Base-by-base conservation (phyloP, 164 flowering plant species). In the Piper longum region DNA sequence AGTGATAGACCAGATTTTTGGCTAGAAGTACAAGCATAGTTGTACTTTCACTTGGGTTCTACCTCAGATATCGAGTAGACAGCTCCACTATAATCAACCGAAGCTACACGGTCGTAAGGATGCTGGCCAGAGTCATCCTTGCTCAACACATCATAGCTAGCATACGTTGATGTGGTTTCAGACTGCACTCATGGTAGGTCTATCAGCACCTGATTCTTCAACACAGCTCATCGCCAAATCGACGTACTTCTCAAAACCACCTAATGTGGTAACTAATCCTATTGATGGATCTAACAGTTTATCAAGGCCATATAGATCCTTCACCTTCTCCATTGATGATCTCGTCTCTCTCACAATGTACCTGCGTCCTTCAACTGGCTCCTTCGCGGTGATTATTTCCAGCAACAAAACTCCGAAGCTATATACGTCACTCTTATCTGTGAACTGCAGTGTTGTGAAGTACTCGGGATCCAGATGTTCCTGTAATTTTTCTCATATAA, bases 401-500 rank as follows among this genome's bases (percentile, higher is more conserved):
- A 92, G 85, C 98, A 92, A 83, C 0, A 92, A 92, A 26, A 92
- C 89, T 13, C 98, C 98, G 64, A 83, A 91, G 67, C 95, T 85
- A 76, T 87, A 91, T 3, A 89, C 96, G 41, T 88, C 98, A 41
- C 96, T 66, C 36, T 26, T 26, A 26, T 26, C 36, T 26, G 36
- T 26, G 36, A 26, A 26, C 36, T 26, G 36, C 36, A 87, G 93
- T 13, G 87, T 91, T 90, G 84, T 82, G 79, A 87, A 91, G 64
- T 91, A 91, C 69, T 91, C 98, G n/a, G 98, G 98, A 77, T 91
- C 96, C 52, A 91, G 70, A 76, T 91, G 89, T 52, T 96, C 98
- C 98, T 91, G 84, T 76, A 71, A 51, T 12, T 12, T 18, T 39
- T 18, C 1, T 26, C 36, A 26, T 26, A 26, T 26, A 26, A 26